Evolutionary conservation across 2,329 filamentous ascomycete species (phyloP).

Genomic region (Mycosphaerella sp.): DNA sequence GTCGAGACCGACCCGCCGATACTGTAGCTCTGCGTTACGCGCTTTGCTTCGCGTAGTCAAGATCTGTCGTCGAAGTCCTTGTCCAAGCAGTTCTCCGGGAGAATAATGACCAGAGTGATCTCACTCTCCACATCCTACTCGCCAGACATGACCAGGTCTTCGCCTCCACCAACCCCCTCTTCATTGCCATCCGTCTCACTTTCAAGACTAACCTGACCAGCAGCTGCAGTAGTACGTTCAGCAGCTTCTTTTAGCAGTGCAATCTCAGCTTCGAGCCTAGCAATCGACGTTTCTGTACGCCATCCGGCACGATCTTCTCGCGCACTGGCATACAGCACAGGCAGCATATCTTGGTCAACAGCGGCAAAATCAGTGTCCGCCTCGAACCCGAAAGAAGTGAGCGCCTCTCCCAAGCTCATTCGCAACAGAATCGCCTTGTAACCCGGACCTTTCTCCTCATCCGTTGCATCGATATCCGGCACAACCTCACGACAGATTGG

Average conservation of each 20-base stretch:
- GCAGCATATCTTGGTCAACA: conserved; percentile 3
- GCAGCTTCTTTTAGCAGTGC: not conserved
- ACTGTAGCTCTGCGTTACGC: too few relatives aligned
- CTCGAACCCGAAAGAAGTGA: conserved; percentile 1
- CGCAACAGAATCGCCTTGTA: not conserved
- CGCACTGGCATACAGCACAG: conserved; percentile 3
- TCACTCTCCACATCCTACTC: too few relatives aligned
- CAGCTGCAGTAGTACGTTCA: not conserved
- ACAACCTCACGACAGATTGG: conserved; percentile 22
- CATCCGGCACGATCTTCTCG: conserved; percentile 1
- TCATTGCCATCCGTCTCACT: not conserved
- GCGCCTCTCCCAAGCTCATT: conserved; percentile 3
- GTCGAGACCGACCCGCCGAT: too few relatives aligned
- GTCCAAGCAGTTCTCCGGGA: too few relatives aligned
- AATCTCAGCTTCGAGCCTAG: conserved; percentile 2
- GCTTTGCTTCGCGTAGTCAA: too few relatives aligned
- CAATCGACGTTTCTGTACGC: conserved; percentile 3
- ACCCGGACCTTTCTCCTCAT: not conserved
- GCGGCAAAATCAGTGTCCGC: not conserved
- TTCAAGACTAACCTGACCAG: not conserved
- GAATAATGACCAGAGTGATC: too few relatives aligned
- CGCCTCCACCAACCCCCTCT: not conserved
- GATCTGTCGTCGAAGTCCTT: too few relatives aligned
- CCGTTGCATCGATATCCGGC: conserved; percentile 1
- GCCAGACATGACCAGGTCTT: conserved; percentile 15